Conservation (phyloP, 2,329 filamentous ascomycete genomes). For the Aspergillus novoparasiticus region DNA sequence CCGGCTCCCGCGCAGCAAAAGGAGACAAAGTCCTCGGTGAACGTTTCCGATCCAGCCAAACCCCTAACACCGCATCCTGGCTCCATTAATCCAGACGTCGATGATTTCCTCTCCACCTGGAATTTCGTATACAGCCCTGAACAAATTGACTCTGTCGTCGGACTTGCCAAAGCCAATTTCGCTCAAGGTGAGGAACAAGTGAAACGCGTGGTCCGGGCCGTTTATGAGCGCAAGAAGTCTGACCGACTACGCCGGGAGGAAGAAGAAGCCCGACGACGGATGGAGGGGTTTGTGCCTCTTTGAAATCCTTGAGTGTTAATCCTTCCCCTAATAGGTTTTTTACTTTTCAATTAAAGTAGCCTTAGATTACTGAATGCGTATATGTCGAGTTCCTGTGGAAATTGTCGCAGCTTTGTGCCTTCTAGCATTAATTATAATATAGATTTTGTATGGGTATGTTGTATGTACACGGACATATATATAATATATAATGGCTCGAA, state of each 20-base stretch:
- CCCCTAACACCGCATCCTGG: constrained; percentile 57
- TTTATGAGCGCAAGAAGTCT: constrained; percentile 89
- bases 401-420: neutral
- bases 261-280: constrained; percentile 25
- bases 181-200: constrained; percentile 78
- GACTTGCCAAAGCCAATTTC: constrained; percentile 83
- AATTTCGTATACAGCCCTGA: constrained; percentile 95
- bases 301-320: constrained; percentile 11
- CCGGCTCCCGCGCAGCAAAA: constrained; percentile 25
- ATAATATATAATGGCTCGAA: neutral
- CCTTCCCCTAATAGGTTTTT: neutral
- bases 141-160: constrained; percentile 82
- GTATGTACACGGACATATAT: neutral
- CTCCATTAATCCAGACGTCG: constrained; percentile 74
- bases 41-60: constrained; percentile 21
- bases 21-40: constrained; percentile 18
- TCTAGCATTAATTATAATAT: neutral
- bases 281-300: constrained; percentile 37
- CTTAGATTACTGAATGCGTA: neutral
- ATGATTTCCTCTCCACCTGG: constrained; percentile 93
- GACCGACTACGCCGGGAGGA: constrained; percentile 38
- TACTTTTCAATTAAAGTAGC: neutral
- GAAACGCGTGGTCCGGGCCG: constrained; percentile 75
- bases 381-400: neutral
- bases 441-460: neutral